These are phyloP conservation scores for Schizochytrium sp. DNA, from an alignment of 108 stramenopile genomes.

Conservation along the genomic window DNA sequence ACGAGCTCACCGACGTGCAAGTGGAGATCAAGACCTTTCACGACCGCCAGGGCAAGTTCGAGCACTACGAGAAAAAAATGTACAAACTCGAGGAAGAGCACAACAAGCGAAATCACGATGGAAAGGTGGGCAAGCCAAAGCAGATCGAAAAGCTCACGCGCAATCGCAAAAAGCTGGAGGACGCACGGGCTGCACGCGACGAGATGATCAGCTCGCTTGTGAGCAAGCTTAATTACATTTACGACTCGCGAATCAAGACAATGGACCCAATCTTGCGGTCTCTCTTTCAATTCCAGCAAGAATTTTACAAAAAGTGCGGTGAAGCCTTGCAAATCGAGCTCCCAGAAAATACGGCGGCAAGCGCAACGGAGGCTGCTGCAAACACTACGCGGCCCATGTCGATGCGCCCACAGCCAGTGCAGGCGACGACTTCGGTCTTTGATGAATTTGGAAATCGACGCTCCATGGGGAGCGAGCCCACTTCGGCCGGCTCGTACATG, in stretches of 20 bases:
- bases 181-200: not conserved
- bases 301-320: not conserved
- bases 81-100: conserved; percentile 4
- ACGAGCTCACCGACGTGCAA: not conserved
- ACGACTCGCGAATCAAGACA: not conserved
- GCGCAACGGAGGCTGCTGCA: not conserved
- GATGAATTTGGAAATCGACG: not conserved
- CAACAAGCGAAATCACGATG: not conserved
- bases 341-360: not conserved
- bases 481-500: no score
- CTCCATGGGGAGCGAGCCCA: not conserved
- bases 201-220: not conserved
- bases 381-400: not conserved
- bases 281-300: not conserved
- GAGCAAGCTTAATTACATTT: not conserved
- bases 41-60: not conserved
- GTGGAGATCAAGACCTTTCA: not conserved
- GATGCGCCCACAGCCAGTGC: not conserved
- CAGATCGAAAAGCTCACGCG: not conserved
- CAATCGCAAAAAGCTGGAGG: not conserved
- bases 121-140: not conserved
- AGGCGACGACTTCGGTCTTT: not conserved
- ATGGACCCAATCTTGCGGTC: not conserved
- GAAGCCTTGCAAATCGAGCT: not conserved
- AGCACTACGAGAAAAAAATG: not conserved